Evolutionary conservation across 2,329 filamentous ascomycete species (phyloP).

Genomic region (Microdochium nivale): DNA sequence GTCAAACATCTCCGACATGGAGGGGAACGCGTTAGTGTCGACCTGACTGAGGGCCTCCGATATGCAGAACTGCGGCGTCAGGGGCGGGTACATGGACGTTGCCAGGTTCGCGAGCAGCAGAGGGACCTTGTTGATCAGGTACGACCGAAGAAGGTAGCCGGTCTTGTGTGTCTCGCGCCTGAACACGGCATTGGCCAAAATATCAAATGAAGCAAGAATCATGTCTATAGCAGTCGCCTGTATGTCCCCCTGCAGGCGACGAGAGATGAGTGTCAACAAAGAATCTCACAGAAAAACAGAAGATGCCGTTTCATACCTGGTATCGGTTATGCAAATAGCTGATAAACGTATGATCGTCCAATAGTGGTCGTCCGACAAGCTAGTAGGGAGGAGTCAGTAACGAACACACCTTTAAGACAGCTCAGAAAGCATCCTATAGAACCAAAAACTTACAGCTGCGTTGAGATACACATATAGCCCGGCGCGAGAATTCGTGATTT

Average conservation of each 20-base stretch:
- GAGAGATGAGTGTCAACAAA: conserved; percentile 10
- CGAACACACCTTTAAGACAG: not conserved
- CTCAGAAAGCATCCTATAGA: no score
- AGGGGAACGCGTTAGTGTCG: conserved; percentile 68
- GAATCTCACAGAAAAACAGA: not conserved
- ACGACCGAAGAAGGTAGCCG: conserved; percentile 74
- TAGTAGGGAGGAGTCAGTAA: conserved; percentile 26
- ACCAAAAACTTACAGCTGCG: conserved; percentile 61
- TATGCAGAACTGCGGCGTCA: conserved; percentile 64
- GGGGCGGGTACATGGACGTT: conserved; percentile 63
- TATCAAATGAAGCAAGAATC: conserved; percentile 81
- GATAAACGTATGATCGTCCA: conserved; percentile 73
- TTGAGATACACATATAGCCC: conserved; percentile 83
- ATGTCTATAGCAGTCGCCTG: conserved; percentile 73
- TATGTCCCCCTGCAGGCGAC: conserved; percentile 54
- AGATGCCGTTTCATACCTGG: conserved; percentile 43
- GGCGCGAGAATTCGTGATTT: conserved; percentile 65
- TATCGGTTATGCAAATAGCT: conserved; percentile 81
- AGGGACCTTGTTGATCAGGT: conserved; percentile 64
- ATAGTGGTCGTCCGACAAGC: conserved; percentile 72
- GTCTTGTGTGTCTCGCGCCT: conserved; percentile 45
- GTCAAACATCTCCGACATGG: conserved; percentile 50
- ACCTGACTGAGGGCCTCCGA: conserved; percentile 68
- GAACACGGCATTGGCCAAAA: conserved; percentile 80
- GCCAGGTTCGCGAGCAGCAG: conserved; percentile 43